Base-by-base conservation (phyloP, 495 filamentous ascomycete genomes). In the Neurospora sp. region DNA sequence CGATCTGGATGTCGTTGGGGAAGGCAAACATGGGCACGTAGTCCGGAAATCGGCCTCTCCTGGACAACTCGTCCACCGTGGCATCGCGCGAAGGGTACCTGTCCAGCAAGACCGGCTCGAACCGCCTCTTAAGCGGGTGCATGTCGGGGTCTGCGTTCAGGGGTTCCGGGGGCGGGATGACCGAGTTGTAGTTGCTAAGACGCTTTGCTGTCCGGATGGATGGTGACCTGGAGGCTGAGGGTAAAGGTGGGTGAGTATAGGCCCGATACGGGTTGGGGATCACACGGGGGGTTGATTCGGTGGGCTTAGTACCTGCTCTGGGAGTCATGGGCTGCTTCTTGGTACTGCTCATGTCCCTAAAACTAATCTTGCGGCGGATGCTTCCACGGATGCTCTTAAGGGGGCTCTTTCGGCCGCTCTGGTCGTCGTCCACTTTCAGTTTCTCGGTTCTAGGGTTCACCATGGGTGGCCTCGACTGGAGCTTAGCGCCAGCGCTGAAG, bases 21-120 rank as follows among this genome's bases (percentile, higher is more conserved):
- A 98, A 99, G 27, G 96, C 94, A 77, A 98, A 99, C 96, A 99
- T 98, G 37, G 96, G 96, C 44, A 99, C 93, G 76, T 97, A 98
- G 78, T 99, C 95, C 4, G 96, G 96, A 79, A 99, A 98, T 70
- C 89, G 89, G 59, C 93, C 94, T 77, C 96, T 90, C 78, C 91
- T 88, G 78, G 92, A 90, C 71, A 89, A 76, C 74, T 97, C 93
- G 37, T 97, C 95, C 22, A 83, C 84, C n/a, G 88, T 78, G 83
- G 94, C 91, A 74, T 88, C 87, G 78, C 92, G 92, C 44, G 93
- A 90, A 27, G 96, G 96, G 77, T 99, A 98, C 79, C 95, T 87
- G 79, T 99, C 96, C 38, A 99, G 88, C 20, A 99, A 83, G 18
- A 97, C 94, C 8, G 96, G 96, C 77, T 99, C 96, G 77, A 98